Evolutionary conservation across 2,329 filamentous ascomycete species (phyloP), one percentile per base, ranked within the genome.

Genomic region (Verticillium isaacii): DNA sequence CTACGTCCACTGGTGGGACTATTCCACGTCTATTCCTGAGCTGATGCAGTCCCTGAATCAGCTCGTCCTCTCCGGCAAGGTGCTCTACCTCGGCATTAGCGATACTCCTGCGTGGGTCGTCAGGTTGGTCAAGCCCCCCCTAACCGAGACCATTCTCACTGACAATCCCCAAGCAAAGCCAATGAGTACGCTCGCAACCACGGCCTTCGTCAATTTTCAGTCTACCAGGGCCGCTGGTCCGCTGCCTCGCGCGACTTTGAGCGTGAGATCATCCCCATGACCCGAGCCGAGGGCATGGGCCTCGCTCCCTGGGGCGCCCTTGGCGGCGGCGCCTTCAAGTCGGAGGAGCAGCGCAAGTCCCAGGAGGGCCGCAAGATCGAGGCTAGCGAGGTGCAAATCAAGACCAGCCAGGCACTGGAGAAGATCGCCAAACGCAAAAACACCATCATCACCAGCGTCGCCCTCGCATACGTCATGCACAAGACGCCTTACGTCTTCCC

Each of bases 401-500:
- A 77, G 66, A 70, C 82, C 64, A 80, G 77, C 65, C 67, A 73
- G 59, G 76, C 73, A 14, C 72, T 83, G 37, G 78, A 82, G 79
- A 79, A 72, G 32, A 80, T 90, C 56, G 80, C 80, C 56, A 66
- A 68, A 29, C 74, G 75, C 63, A 79, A 79, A 66, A 71, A 72
- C 64, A 79, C 77, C 2, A 66, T 72, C 59, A 74, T 82, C 65
- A 81, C 79, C 17, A 79, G 78, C 64, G 72, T 83, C 61, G 89
- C 90, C 9, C 74, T 93, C 29, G 89, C 90, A 2, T 93, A 93
- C 69, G 86, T 92, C 15, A 83, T 90, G 80, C 82, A 86, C 66
- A 92, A 92, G 75, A 78, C 87, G 0, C 84, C 88, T 0, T 86
- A 91, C 68, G 87, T 92, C 14, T 91, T 91, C 69, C 90, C 90